These are phyloP conservation scores for Metahyphopichia silvanorum DNA, from an alignment of 805 yeast genomes.

Conservation along the genomic window DNA sequence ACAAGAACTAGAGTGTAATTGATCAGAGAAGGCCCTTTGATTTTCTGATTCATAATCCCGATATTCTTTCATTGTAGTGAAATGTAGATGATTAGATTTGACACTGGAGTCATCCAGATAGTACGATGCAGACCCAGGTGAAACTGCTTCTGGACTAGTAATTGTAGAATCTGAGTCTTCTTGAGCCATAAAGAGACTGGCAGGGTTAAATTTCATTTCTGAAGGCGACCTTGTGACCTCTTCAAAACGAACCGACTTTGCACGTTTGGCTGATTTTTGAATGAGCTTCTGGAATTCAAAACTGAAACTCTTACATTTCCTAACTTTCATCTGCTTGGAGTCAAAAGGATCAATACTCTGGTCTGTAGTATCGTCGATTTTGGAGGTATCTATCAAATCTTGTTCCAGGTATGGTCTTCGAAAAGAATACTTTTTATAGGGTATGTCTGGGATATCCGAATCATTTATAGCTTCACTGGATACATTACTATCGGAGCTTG, in stretches of 20 bases:
- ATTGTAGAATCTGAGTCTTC: no score
- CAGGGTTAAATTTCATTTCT: no score
- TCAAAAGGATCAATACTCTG: conserved; percentile 1
- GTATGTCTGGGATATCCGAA: not conserved
- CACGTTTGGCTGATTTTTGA: no score
- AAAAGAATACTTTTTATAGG: conserved; percentile 1
- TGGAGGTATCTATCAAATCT: not conserved
- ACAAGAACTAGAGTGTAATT: no score
- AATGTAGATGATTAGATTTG: no score
- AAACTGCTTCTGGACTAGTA: no score
- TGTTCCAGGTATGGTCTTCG: conserved; percentile 1
- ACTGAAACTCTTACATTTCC: not conserved
- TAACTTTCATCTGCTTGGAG: not conserved
- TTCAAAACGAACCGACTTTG: no score
- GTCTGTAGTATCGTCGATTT: not conserved
- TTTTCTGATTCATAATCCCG: not conserved
- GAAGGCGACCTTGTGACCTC: no score
- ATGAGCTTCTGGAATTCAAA: no score
- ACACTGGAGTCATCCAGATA: no score
- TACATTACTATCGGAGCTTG: not conserved
- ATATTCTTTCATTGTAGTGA: not conserved
- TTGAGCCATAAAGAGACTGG: no score
- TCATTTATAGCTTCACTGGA: not conserved
- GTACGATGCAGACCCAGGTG: no score
- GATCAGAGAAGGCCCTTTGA: not conserved